Base-by-base conservation (phyloP, 257 asterid species). In the Capsicum chinense region DNA sequence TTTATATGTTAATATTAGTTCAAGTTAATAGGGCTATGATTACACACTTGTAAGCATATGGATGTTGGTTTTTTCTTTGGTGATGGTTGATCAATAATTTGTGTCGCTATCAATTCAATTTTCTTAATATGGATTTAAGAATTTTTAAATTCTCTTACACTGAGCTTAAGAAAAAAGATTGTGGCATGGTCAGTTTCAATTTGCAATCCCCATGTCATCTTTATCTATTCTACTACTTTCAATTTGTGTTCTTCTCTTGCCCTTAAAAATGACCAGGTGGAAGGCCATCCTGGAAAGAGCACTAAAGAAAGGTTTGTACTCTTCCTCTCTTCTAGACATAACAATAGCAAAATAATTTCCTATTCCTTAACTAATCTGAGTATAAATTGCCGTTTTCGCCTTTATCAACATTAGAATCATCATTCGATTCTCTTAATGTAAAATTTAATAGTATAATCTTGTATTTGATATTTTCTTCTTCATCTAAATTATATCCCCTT, bases 381-480 rank as follows among this genome's bases (percentile, higher is more conserved):
- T 86, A 59, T 17, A 54, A 56, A 80, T 26, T 93, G 97, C 97
- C 93, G 99, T 76, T 90, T 79, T 95, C 96, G 59, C 97, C 98
- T 80, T 83, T 93, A 83, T 91, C 98, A 47, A 97, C 99, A 15
- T 86, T 95, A 85, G 98, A 97, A 86, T 86, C 98, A 26, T 26
- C 33, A 79, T 92, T 91, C 85, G 91, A 94, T 68, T 88, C 98
- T 60, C 84, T 97, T 78, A 95, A 93, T 79, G 95, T 92, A 37
- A 97, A 97, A 90, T 93, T 93, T 82, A 98, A 97, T 86, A 96
- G 99, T 97, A 89, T 88, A 82, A 60, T 69, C 79, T 52, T 35
- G 59, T 60, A 56, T 66, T 63, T 79, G 71, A 47, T 60, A 6
- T 70, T 68, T 48, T 71, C 35, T 58, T 13, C 56, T 67, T 78